Conservation (phyloP, 495 filamentous ascomycete genomes). For the Penicillium salamii region DNA sequence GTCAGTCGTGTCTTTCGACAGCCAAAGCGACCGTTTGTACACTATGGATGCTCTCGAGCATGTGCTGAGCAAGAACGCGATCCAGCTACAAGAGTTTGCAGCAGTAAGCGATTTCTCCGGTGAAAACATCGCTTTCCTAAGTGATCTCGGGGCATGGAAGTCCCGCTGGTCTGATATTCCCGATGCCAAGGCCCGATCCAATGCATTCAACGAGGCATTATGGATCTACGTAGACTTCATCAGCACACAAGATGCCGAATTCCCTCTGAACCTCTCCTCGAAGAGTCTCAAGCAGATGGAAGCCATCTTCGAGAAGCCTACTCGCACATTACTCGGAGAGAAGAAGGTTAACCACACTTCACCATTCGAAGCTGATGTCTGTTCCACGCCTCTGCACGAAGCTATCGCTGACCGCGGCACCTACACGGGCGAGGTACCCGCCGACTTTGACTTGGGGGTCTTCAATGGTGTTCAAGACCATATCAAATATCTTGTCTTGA, state of each 20-base stretch:
- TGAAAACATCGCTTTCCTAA: conserved; percentile 10
- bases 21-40: conserved; percentile 1
- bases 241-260: conserved; percentile 9
- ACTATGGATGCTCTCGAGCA: conserved; percentile 10
- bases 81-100: conserved; percentile 7
- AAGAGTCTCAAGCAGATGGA: conserved; percentile 1
- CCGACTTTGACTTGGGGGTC: conserved; percentile 4
- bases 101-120: conserved; percentile 10
- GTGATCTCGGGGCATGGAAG: background rate
- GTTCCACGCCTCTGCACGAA: no score
- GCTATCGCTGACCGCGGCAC: no score
- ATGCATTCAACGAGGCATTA: conserved; percentile 8
- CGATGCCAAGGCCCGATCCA: background rate
- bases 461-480: conserved; percentile 7
- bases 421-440: conserved; percentile 8
- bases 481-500: conserved; percentile 11
- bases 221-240: conserved; percentile 7
- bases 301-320: conserved; percentile 5
- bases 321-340: conserved; percentile 4
- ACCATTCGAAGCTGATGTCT: background rate
- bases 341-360: background rate
- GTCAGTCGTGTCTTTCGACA: background rate
- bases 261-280: conserved; percentile 11
- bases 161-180: background rate
- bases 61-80: conserved; percentile 2